A percentile compares a stretch with the other conserved stretches of the same genome.
phyloP scores from a whole-genome alignment of 78 protist genomes.

The Pigoraptor vietnamica region DNA sequence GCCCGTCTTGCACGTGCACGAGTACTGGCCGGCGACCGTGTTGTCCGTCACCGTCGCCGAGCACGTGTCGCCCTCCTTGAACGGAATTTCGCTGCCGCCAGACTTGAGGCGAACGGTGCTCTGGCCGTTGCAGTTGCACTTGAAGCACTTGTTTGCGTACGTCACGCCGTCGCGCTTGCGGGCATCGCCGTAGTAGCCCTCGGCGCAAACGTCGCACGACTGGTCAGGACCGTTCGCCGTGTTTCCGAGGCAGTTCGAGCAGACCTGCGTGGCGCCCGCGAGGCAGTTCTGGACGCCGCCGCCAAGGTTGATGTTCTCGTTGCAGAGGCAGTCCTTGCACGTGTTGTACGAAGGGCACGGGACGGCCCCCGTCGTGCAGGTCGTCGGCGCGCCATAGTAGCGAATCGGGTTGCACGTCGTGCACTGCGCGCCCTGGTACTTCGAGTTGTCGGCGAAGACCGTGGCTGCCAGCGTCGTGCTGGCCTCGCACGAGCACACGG shows the following conservation, averaged over 20 bases:
- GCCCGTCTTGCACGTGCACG: background rate
- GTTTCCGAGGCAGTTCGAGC: background rate
- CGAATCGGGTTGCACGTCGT: background rate
- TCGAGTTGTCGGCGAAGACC: background rate
- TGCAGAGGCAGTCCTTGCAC: background rate
- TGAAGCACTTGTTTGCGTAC: background rate
- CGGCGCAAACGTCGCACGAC: background rate
- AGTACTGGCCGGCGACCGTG: background rate
- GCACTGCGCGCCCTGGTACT: background rate
- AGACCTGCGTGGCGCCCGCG: background rate
- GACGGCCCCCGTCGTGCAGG: background rate
- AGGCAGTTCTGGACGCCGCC: background rate
- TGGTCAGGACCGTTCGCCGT: background rate
- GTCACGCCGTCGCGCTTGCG: background rate
- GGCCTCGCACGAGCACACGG: background rate
- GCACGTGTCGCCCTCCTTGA: background rate
- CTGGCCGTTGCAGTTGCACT: conserved; percentile 11
- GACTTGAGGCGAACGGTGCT: background rate
- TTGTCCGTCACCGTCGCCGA: background rate
- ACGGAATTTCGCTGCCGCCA: background rate
- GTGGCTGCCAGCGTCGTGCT: background rate
- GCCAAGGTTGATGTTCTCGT: background rate
- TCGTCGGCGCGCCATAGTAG: background rate
- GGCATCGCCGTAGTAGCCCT: background rate
- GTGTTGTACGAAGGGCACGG: background rate